phyloP scores from a whole-genome alignment of 441 rosid genomes.

The Bocquillonia castaneifolia region DNA sequence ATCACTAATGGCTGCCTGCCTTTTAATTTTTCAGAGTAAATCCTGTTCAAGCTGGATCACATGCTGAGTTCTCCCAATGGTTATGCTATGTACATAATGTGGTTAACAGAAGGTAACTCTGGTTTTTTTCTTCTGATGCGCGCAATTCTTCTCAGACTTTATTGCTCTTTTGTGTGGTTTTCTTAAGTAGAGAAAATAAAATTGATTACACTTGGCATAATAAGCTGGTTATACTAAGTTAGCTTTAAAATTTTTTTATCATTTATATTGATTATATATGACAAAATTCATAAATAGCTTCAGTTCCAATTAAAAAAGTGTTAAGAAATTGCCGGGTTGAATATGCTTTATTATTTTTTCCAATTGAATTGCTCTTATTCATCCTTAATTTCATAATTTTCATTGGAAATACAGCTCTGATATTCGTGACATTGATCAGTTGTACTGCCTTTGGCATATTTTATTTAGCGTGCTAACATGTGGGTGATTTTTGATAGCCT shows the following conservation, averaged over 20 bases:
- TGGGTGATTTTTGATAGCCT: conserved; percentile 43
- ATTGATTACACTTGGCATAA: too few relatives aligned
- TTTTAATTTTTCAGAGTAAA: conserved; percentile 47
- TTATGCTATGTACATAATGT: conserved; percentile 83
- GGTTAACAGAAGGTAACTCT: conserved; percentile 75
- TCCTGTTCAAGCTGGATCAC: conserved; percentile 79
- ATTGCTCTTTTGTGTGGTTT: neutral
- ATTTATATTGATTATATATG: too few relatives aligned
- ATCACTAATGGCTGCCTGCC: neutral
- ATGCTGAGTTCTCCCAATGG: conserved; percentile 85
- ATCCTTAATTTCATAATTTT: too few relatives aligned
- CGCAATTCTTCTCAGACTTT: neutral
- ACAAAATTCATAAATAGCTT: too few relatives aligned
- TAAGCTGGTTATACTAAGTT: too few relatives aligned
- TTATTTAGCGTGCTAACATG: conserved; percentile 2
- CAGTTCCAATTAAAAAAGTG: too few relatives aligned
- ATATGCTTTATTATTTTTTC: too few relatives aligned
- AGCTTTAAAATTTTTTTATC: too few relatives aligned
- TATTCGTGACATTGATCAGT: neutral
- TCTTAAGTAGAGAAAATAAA: neutral
- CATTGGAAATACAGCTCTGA: neutral
- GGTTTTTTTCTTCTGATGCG: neutral
- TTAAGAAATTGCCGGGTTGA: too few relatives aligned
- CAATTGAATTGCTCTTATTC: too few relatives aligned
- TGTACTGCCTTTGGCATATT: neutral